Evolutionary conservation across 345 rosid species (phyloP), one percentile per base, ranked within the genome.

Genomic region (Xanthoceras sorbifolium): DNA sequence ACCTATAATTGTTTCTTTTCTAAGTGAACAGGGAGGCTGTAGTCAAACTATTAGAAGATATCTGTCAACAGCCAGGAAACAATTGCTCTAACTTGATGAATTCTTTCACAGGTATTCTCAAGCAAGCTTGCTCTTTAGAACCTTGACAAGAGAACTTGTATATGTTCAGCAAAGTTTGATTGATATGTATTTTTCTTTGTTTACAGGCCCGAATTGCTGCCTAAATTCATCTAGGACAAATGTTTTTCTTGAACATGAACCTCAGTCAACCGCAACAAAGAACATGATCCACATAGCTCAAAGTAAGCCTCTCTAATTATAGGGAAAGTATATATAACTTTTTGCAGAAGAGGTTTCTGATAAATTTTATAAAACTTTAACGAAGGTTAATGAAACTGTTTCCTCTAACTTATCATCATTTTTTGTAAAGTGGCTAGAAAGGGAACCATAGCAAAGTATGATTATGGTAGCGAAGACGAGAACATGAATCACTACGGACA

Each of bases 201-300:
- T 61, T 17, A 8, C 61, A 90, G 92, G 94, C 14, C 80, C 76
- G 36, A 89, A 90, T 66, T 90, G 94, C 82, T 87, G 92, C 83
- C 66, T 89, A 72, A 84, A 87, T 70, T 69, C 89, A 52, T 81
- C 80, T 44, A 61, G 76, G 9, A 66, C 82, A 22, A 60, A 78
- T 9, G 31, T 62, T 11, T 85, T 86, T 67, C 84, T 89, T 12
- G 77, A 86, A 34, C 85, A 87, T 57, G 90, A 85, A 42, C 92
- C 89, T 55, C 92, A 87, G 73, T 52, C 92, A 44, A 81, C 91
- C 1, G 46, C 85, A 4, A 86, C 81, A 6, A 89, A 87, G 80
- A 90, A 90, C 85, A 78, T 90, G 87, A 72, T 90, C 80, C 94
- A 89, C 78, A 36, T 89, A 0, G 73, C 91, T 77, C 94, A 90